These are phyloP conservation scores for Cryptosporidium andersoni DNA, from an alignment of 169 alveolate species.

Conservation along the genomic window DNA sequence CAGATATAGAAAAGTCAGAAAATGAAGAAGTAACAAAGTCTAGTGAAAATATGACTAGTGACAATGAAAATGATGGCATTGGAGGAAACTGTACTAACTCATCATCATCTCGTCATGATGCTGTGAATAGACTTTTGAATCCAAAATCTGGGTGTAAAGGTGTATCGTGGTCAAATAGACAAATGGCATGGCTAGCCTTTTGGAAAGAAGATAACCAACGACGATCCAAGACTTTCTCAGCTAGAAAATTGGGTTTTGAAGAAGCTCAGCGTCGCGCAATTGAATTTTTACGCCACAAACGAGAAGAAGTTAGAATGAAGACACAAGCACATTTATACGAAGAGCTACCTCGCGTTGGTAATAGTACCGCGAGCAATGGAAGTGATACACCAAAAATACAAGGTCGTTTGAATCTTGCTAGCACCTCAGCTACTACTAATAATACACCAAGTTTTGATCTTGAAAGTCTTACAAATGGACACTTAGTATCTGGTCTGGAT, in stretches of 20 bases:
- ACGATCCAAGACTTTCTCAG: constrained; percentile 61
- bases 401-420: constrained; percentile 13
- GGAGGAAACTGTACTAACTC: constrained; percentile 13
- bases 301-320: constrained; percentile 64
- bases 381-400: constrained; percentile 49
- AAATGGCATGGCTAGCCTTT: constrained; percentile 72
- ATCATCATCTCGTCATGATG: constrained; percentile 67
- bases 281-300: constrained; percentile 54
- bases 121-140: constrained; percentile 66
- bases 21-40: constrained; percentile 1
- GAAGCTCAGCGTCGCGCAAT: constrained; percentile 71
- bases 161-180: constrained; percentile 71
- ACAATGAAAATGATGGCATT: constrained; percentile 27
- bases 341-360: constrained; percentile 68
- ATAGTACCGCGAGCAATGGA: background rate
- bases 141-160: constrained; percentile 71
- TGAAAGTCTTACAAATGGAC: constrained; percentile 25
- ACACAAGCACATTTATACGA: constrained; percentile 71
- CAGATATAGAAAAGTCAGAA: constrained; percentile 11
- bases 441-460: constrained; percentile 48
- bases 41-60: constrained; percentile 24
- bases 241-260: constrained; percentile 66
- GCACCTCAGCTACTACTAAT: constrained; percentile 65
- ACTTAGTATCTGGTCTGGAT: constrained; percentile 54
- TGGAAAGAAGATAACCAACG: constrained; percentile 71